A percentile compares a stretch with the other conserved stretches of the same genome.
Conservation (phyloP, 2,329 filamentous ascomycete species). For the Calonectria pseudoturangicola region DNA sequence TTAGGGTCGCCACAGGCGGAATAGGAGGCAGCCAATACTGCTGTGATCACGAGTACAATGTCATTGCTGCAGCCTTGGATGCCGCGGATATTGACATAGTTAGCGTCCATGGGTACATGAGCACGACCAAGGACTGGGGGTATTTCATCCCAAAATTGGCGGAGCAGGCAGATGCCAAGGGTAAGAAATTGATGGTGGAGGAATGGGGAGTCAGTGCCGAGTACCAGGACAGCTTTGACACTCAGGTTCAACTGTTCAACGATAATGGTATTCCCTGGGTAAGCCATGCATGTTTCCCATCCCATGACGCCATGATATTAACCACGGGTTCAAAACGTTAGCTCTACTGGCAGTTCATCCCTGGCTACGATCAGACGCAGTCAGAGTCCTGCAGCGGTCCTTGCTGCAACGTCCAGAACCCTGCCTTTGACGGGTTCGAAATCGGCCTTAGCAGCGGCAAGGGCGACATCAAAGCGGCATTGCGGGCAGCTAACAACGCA, state of each 20-base stretch:
- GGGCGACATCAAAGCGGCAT: constrained; percentile 8
- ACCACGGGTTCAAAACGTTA: not conserved
- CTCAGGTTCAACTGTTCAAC: constrained; percentile 12
- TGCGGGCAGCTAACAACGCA: constrained; percentile 12
- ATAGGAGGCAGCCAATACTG: constrained; percentile 11
- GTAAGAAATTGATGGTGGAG: constrained; percentile 13
- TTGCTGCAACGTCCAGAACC: constrained; percentile 20
- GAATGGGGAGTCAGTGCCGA: not conserved
- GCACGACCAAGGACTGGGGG: constrained; percentile 5
- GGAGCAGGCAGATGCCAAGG: constrained; percentile 10
- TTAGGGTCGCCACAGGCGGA: constrained; percentile 4
- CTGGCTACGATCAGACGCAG: constrained; percentile 13
- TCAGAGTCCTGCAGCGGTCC: not conserved
- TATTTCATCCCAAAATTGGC: constrained; percentile 6
- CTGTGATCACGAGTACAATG: constrained; percentile 14
- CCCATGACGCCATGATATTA: not conserved
- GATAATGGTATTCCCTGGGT: constrained; percentile 13
- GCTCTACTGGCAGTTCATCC: constrained; percentile 14
- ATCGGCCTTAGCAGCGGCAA: constrained; percentile 19
- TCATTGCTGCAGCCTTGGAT: constrained; percentile 8
- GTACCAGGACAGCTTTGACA: constrained; percentile 1
- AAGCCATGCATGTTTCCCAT: not conserved
- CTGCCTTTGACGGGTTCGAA: constrained; percentile 17
- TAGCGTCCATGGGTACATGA: constrained; percentile 12
- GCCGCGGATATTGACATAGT: constrained; percentile 3